phyloP scores from a whole-genome alignment of 306 rosid genomes.

The Trifolium dubium region DNA sequence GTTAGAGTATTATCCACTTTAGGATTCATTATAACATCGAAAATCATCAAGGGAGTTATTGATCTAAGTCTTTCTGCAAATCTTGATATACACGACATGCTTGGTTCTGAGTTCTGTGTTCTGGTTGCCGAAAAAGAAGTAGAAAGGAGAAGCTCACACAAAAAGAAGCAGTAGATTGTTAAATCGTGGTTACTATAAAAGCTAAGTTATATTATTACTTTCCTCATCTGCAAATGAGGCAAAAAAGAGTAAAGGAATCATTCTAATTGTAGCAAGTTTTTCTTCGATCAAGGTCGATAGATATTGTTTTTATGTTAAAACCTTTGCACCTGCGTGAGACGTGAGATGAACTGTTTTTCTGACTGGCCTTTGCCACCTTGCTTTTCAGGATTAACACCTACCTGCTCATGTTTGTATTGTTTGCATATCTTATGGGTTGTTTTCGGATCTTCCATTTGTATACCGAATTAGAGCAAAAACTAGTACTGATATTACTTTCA shows the following conservation, averaged over 20 bases:
- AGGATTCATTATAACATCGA: slow-evolving; percentile 68
- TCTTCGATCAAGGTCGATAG: neutral
- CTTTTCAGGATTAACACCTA: neutral
- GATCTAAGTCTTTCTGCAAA: slow-evolving; percentile 65
- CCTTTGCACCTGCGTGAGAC: neutral
- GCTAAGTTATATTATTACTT: neutral
- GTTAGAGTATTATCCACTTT: slow-evolving; percentile 63
- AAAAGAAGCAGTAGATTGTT: slow-evolving; percentile 58
- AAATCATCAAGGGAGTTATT: slow-evolving; percentile 65
- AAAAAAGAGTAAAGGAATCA: neutral
- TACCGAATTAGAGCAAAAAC: neutral
- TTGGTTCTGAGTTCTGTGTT: slow-evolving; percentile 82
- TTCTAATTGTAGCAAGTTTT: slow-evolving; percentile 10
- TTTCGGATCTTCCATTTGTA: neutral
- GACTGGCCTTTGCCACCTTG: neutral
- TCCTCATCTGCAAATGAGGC: neutral
- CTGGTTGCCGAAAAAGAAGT: slow-evolving; percentile 81
- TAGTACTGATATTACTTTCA: neutral
- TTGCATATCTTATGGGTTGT: neutral
- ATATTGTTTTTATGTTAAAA: neutral
- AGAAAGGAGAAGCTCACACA: slow-evolving; percentile 66
- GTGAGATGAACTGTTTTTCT: neutral
- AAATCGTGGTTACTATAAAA: neutral
- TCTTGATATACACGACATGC: slow-evolving; percentile 75
- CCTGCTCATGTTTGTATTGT: neutral